Base-by-base conservation (phyloP, 2,329 filamentous ascomycete species). In the Fusarium globosum region DNA sequence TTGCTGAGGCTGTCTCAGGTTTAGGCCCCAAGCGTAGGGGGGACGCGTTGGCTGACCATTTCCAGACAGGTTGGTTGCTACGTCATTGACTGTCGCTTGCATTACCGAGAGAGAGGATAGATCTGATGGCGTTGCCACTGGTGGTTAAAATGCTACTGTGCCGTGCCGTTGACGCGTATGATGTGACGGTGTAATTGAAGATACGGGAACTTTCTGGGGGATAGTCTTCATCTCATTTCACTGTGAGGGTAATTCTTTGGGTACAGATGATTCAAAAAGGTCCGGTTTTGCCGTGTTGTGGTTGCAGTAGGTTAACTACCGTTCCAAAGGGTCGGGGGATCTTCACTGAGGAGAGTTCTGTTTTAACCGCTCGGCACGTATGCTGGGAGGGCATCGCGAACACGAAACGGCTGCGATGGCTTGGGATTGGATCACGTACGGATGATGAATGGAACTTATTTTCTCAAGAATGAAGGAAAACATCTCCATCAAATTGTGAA, bases 271-370 rank as follows among this genome's bases (percentile, higher is more conserved):
- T 41, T 9, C 7, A n/a, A 30, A 21, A 28, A n/a, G 35, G 23
- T 28, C 33, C 55, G 39, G n/a, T 10, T 48, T 48, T 58, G 30
- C 53, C 55, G 55, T 11, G 14, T 8, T n/a, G n/a, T 57, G 30
- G 55, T 49, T 49, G 30, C 55, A 48, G 39, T 35, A 15, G 36
- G 49, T 52, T 18, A 43, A 56, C 38, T 56, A 33, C 52, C 52
- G 38, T 48, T 14, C 35, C 35, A 55, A 55, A 55, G 23, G 23
- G 15, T 23, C 20, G 23, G n/a, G 28, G 20, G 20, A 28, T 53
- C 35, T 39, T 55, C 23, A 28, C 14, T 55, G 23, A 28, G 10
- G 35, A 39, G 51, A 39, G 4, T 18, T 53, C 2, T 13, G 26
- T 38, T 38, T 28, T 39, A 53, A 28, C 35, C 51, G 51, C 33